A percentile compares a stretch with the other conserved stretches of the same genome.
phyloP scores from a whole-genome alignment of 2,329 filamentous ascomycete species.

The Cladosporium sphaerospermum region DNA sequence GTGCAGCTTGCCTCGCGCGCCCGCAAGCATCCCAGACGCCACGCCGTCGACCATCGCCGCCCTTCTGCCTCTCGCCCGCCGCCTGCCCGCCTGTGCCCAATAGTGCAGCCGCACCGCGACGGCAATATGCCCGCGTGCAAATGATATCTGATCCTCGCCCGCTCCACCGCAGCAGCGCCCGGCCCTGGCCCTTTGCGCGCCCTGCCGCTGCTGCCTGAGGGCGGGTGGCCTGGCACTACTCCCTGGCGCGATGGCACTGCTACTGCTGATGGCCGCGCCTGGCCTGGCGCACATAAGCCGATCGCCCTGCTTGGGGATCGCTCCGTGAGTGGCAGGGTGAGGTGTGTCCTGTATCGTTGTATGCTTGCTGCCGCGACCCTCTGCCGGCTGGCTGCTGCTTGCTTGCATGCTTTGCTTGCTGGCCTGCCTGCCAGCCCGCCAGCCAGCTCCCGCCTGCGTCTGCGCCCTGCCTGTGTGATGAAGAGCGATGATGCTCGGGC shows the following conservation, averaged over 20 bases:
- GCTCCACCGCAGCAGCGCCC: too few species aligned
- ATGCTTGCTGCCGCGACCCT: not conserved
- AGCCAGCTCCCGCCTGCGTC: not conserved
- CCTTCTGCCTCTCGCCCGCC: too few species aligned
- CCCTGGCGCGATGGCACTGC: too few species aligned
- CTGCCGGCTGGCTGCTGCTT: not conserved
- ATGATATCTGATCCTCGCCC: too few species aligned
- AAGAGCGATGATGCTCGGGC: constrained; percentile 1
- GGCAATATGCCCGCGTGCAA: too few species aligned
- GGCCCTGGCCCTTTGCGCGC: too few species aligned
- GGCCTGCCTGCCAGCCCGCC: not conserved
- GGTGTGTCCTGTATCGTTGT: too few species aligned
- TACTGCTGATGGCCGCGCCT: not conserved
- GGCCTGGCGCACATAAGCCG: constrained; percentile 9
- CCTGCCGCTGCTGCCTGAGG: too few species aligned
- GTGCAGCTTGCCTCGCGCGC: not conserved
- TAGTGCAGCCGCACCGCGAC: too few species aligned
- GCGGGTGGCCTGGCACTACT: too few species aligned
- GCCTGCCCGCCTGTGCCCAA: too few species aligned
- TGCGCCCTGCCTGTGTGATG: not conserved
- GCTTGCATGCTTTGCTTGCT: not conserved
- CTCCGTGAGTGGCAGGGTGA: not conserved
- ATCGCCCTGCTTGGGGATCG: constrained; percentile 6
- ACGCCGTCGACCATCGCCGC: not conserved
- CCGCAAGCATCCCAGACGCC: not conserved